Evolutionary conservation across 2,329 filamentous ascomycete species (phyloP).

Genomic region (Phoma sp.): DNA sequence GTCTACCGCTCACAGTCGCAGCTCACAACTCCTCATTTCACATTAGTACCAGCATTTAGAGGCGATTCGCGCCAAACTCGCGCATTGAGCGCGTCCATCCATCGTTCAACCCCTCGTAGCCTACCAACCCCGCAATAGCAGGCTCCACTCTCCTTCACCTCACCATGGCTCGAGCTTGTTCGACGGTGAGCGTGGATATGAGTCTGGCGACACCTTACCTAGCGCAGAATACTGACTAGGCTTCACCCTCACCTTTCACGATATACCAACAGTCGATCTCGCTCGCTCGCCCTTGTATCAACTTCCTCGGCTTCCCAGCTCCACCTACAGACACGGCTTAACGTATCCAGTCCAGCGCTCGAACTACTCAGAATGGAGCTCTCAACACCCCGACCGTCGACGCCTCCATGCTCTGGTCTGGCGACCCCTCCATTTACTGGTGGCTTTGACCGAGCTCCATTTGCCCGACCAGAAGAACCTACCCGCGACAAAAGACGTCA

Average conservation of each 20-base stretch:
- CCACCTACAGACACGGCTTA: background rate
- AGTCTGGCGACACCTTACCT: background rate
- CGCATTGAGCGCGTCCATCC: too few species aligned
- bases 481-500: background rate
- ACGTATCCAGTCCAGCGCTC: background rate
- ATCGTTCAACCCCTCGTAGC: background rate
- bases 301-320: background rate
- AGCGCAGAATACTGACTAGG: background rate
- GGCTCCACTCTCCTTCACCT: slow-evolving; percentile 1
- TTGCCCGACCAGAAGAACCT: background rate
- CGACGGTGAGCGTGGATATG: background rate
- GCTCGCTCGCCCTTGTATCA: background rate
- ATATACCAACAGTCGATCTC: background rate
- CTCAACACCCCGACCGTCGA: slow-evolving; percentile 9
- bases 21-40: too few species aligned
- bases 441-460: slow-evolving; percentile 8
- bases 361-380: slow-evolving; percentile 3
- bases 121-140: background rate
- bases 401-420: slow-evolving; percentile 11
- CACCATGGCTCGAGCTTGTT: background rate
- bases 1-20: background rate
- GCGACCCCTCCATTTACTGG: slow-evolving; percentile 34
- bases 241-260: slow-evolving; percentile 1
- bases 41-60: too few species aligned
- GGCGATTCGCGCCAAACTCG: too few species aligned